Conservation (phyloP, 139 green algal genomes). For the Auxenochlorella protothecoides region DNA sequence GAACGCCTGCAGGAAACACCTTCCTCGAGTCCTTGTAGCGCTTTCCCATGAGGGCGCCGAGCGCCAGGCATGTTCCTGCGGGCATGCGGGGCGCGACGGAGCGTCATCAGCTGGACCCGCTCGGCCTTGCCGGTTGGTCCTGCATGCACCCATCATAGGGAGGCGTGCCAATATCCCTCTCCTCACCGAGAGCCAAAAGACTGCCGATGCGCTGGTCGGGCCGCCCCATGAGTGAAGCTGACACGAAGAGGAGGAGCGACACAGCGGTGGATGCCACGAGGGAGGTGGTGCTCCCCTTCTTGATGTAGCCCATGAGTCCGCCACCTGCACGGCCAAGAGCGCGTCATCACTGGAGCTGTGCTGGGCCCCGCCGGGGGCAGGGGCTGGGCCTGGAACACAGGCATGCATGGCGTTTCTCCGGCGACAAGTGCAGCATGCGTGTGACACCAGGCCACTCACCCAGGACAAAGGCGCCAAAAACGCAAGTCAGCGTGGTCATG, state of each 20-base stretch:
- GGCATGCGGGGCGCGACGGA: too few relatives aligned
- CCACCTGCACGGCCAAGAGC: neutral
- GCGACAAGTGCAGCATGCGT: too few relatives aligned
- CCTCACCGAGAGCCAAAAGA: conserved; percentile 18
- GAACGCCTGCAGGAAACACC: conserved; percentile 14
- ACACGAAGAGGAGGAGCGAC: conserved; percentile 14
- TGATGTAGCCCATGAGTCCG: conserved; percentile 15
- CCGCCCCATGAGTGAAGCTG: conserved; percentile 18
- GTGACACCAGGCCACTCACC: too few relatives aligned
- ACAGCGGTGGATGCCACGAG: conserved; percentile 13
- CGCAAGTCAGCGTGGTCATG: too few relatives aligned
- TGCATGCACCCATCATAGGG: neutral
- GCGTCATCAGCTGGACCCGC: too few relatives aligned
- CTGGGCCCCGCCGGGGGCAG: too few relatives aligned
- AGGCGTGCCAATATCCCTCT: neutral
- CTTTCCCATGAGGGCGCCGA: conserved; percentile 17
- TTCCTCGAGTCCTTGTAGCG: conserved; percentile 16
- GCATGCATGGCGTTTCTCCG: too few relatives aligned
- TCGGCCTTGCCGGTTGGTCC: neutral
- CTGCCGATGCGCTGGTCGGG: conserved; percentile 2
- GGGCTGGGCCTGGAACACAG: too few relatives aligned
- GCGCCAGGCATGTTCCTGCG: conserved; percentile 11
- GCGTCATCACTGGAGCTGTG: too few relatives aligned
- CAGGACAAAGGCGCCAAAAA: too few relatives aligned
- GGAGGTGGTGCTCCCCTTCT: conserved; percentile 8